phyloP scores from a whole-genome alignment of 108 stramenopile genomes.

The Cyclotella atomus region DNA sequence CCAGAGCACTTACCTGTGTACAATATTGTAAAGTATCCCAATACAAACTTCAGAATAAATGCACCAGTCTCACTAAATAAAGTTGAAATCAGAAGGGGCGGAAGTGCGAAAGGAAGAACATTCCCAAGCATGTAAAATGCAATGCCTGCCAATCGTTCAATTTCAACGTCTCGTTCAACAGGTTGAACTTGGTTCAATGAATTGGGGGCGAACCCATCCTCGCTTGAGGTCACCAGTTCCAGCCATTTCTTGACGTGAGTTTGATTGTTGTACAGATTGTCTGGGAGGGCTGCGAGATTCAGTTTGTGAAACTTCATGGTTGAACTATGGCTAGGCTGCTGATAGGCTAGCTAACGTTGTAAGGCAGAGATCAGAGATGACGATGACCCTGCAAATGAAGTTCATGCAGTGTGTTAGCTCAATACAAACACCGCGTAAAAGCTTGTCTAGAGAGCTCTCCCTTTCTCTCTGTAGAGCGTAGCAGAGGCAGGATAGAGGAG shows the following conservation, averaged over 20 bases:
- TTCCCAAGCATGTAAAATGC: constrained; percentile 65
- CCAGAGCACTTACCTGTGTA: too few relatives aligned
- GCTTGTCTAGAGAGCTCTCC: too few relatives aligned
- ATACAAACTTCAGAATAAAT: constrained; percentile 21
- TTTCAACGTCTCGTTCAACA: constrained; percentile 52
- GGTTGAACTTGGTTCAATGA: constrained; percentile 38
- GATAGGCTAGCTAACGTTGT: background rate
- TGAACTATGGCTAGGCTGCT: too few relatives aligned
- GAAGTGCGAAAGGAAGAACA: constrained; percentile 64
- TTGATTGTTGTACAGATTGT: constrained; percentile 49
- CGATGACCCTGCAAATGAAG: too few relatives aligned
- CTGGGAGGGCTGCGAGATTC: constrained; percentile 54
- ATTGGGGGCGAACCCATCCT: constrained; percentile 48
- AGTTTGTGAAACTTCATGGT: constrained; percentile 60
- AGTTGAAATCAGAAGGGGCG: constrained; percentile 28
- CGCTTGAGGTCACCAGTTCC: constrained; percentile 24
- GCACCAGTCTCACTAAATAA: constrained; percentile 25
- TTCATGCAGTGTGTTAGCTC: too few relatives aligned
- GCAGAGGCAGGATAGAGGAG: too few relatives aligned
- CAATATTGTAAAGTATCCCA: constrained; percentile 48
- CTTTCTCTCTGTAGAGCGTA: too few relatives aligned
- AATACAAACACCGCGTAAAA: too few relatives aligned
- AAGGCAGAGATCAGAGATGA: background rate
- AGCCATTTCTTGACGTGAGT: constrained; percentile 60
- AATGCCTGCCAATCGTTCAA: constrained; percentile 66